Conservation (phyloP, 2,329 filamentous ascomycete species). For the Periconia digitata region DNA sequence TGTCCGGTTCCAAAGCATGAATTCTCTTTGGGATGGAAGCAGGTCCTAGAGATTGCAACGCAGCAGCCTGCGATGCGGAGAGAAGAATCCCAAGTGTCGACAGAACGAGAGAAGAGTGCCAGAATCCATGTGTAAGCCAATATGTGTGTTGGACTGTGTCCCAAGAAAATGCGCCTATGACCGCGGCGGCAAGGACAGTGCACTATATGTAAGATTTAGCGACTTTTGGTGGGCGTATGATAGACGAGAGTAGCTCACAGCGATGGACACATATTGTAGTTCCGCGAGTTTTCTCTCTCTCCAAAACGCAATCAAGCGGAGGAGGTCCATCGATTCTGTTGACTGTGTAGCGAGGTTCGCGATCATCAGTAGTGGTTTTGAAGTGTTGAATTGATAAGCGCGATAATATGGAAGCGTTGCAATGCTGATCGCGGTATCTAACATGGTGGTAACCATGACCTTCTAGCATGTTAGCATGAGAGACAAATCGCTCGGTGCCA, state of each 20-base stretch:
- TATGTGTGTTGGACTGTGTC: constrained; percentile 12
- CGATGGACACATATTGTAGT: constrained; percentile 15
- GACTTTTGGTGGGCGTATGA: background rate
- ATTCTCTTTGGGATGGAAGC: too few species aligned
- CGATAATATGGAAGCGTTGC: constrained; percentile 16
- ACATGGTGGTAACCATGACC: background rate
- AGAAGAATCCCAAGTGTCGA: constrained; percentile 14
- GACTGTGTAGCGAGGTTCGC: constrained; percentile 5
- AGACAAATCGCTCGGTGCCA: too few species aligned
- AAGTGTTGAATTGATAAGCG: constrained; percentile 15
- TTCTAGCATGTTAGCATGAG: background rate
- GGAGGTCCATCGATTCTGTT: background rate
- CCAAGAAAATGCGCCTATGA: constrained; percentile 17
- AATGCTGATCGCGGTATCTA: background rate
- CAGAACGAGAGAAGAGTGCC: constrained; percentile 14
- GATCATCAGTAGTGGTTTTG: constrained; percentile 9
- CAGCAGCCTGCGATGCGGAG: constrained; percentile 8
- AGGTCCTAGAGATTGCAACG: constrained; percentile 7
- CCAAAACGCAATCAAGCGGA: constrained; percentile 6
- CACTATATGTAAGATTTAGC: constrained; percentile 7
- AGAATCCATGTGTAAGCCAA: constrained; percentile 16
- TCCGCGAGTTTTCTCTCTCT: constrained; percentile 13
- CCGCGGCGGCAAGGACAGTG: constrained; percentile 14
- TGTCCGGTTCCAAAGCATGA: too few species aligned
- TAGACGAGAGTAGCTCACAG: constrained; percentile 3